Evolutionary conservation across 345 rosid genomes (phyloP).

Genomic region (Atalantia buxifolia): DNA sequence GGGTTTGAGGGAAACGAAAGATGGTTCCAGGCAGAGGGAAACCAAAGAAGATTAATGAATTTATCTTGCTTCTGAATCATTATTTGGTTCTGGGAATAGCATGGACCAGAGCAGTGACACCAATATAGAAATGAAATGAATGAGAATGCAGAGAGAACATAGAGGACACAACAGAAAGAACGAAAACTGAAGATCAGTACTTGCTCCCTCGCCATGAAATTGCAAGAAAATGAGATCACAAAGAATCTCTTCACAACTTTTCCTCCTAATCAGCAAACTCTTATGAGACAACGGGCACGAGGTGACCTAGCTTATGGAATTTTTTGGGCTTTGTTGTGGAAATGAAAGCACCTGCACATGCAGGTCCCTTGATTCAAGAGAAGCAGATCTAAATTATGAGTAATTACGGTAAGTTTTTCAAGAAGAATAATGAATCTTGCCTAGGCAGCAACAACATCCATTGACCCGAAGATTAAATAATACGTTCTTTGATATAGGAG

Average conservation of each 20-base stretch:
- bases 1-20: slow-evolving; percentile 41
- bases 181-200: slow-evolving; percentile 43
- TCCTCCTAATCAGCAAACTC: neutral
- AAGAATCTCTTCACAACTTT: neutral
- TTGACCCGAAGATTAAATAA: slow-evolving; percentile 23
- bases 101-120: slow-evolving; percentile 44
- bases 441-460: slow-evolving; percentile 6
- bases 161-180: slow-evolving; percentile 38
- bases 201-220: slow-evolving; percentile 51
- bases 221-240: slow-evolving; percentile 3
- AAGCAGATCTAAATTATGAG: neutral
- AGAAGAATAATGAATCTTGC: slow-evolving; percentile 2
- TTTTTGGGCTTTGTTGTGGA: neutral
- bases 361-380: neutral
- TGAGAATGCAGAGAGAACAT: slow-evolving; percentile 49
- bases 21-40: slow-evolving; percentile 73
- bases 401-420: slow-evolving; percentile 1
- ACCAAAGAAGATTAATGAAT: slow-evolving; percentile 53
- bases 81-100: slow-evolving; percentile 28
- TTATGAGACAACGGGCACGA: slow-evolving; percentile 10
- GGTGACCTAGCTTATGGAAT: slow-evolving; percentile 1
- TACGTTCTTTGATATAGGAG: neutral
- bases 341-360: slow-evolving; percentile 33
- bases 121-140: slow-evolving; percentile 53
- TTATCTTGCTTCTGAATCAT: slow-evolving; percentile 25